These are phyloP conservation scores for Diplosphaera chodatii DNA, from an alignment of 139 green algal species.

Conservation along the genomic window DNA sequence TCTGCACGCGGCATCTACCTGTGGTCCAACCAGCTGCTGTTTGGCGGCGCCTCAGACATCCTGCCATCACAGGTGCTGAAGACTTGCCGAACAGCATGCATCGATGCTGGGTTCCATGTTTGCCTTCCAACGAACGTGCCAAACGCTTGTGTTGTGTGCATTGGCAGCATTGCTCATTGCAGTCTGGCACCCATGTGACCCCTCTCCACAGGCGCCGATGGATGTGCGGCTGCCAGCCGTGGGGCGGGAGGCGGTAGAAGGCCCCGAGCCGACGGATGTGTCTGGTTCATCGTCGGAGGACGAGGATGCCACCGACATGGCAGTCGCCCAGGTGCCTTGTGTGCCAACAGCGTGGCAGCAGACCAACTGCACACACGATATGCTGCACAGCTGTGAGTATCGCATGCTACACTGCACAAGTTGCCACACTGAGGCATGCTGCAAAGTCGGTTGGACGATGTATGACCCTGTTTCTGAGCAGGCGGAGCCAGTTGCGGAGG, in stretches of 20 bases:
- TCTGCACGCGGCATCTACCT: constrained; percentile 87
- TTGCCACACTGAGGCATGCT: too few species aligned
- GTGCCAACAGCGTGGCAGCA: background rate
- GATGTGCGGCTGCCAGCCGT: constrained; percentile 37
- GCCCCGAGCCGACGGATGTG: background rate
- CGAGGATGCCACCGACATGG: constrained; percentile 1
- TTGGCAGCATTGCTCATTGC: too few species aligned
- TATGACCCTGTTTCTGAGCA: too few species aligned
- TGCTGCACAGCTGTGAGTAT: background rate
- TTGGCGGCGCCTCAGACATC: constrained; percentile 44
- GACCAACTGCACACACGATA: background rate
- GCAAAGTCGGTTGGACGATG: too few species aligned
- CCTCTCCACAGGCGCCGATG: constrained; percentile 28
- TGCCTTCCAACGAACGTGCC: too few species aligned
- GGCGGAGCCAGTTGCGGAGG: background rate
- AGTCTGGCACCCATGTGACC: too few species aligned
- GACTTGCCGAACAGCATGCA: too few species aligned
- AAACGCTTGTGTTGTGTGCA: too few species aligned
- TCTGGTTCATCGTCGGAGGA: background rate
- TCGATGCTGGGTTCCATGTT: background rate
- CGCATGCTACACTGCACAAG: too few species aligned
- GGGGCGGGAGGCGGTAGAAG: constrained; percentile 9
- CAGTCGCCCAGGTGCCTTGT: constrained; percentile 11
- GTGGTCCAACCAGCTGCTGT: constrained; percentile 81
- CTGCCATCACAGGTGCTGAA: constrained; percentile 17